A percentile compares a stretch with the other conserved stretches of the same genome.
Evolutionary conservation across 192 early-diverging fungal species (phyloP).

Genomic region (Podila horticola): DNA sequence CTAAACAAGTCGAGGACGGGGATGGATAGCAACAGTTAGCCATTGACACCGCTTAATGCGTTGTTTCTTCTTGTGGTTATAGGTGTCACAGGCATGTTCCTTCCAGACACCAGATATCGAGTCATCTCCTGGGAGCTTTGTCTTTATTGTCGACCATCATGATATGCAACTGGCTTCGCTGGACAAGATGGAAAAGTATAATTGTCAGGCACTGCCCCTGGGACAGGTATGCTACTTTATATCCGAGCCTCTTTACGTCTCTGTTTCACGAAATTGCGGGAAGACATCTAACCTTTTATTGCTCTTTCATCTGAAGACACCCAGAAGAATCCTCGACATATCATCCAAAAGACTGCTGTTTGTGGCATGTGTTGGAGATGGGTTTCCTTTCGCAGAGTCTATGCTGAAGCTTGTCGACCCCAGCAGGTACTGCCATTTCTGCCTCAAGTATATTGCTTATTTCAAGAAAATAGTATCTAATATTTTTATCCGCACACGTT

Average conservation of each 20-base stretch:
- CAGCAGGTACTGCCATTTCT: conserved; percentile 8
- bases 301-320: conserved; percentile 16
- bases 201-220: conserved; percentile 6
- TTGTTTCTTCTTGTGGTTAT: background rate
- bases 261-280: background rate
- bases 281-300: background rate
- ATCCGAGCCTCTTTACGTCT: background rate
- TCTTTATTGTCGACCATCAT: conserved; percentile 38
- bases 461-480: background rate
- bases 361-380: conserved; percentile 21
- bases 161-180: conserved; percentile 32
- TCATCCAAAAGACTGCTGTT: conserved; percentile 24
- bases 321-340: conserved; percentile 36
- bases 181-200: conserved; percentile 18
- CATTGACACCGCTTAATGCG: background rate
- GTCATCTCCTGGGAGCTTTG: conserved; percentile 2
- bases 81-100: conserved; percentile 24
- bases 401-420: conserved; percentile 27
- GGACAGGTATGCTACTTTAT: conserved; percentile 11
- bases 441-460: background rate
- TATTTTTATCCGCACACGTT: background rate
- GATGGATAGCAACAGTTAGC: background rate
- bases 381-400: conserved; percentile 31
- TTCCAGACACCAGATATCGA: conserved; percentile 4
- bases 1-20: background rate